Conservation (phyloP, 208 protist genomes). For the Polymyxa betae region DNA sequence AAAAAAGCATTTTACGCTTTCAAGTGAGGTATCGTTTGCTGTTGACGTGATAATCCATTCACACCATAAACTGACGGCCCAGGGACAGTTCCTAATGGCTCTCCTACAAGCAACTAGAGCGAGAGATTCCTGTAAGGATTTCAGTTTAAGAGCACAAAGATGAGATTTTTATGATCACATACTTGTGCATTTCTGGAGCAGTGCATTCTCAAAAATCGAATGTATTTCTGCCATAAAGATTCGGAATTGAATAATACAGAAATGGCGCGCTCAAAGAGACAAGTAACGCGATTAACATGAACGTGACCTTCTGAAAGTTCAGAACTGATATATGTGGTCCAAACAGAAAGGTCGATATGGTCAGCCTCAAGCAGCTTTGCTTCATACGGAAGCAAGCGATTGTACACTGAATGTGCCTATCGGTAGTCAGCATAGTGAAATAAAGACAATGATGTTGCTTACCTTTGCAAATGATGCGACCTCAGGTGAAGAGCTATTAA, state of each 20-base stretch:
- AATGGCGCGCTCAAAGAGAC: neutral
- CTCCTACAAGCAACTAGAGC: neutral
- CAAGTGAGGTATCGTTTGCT: neutral
- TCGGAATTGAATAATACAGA: neutral
- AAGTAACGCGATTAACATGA: neutral
- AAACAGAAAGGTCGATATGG: neutral
- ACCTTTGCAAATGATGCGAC: neutral
- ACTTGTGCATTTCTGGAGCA: neutral
- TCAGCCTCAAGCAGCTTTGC: neutral
- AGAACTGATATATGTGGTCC: neutral
- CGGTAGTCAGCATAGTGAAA: neutral
- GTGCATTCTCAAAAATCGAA: constrained; percentile 28
- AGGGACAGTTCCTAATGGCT: constrained; percentile 27
- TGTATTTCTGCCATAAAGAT: neutral
- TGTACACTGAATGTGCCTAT: neutral
- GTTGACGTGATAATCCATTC: neutral
- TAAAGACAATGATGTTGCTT: neutral
- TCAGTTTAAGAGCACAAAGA: too few relatives aligned
- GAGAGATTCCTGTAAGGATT: too few relatives aligned
- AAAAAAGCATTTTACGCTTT: neutral
- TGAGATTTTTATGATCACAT: too few relatives aligned
- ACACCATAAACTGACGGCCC: neutral
- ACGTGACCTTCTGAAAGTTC: neutral
- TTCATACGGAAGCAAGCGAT: constrained; percentile 5
- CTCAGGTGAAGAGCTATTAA: neutral